A percentile compares a stretch with the other conserved stretches of the same genome.
Evolutionary conservation across 208 protist genomes (phyloP).

Genomic region (Trypanosoma lewisi): DNA sequence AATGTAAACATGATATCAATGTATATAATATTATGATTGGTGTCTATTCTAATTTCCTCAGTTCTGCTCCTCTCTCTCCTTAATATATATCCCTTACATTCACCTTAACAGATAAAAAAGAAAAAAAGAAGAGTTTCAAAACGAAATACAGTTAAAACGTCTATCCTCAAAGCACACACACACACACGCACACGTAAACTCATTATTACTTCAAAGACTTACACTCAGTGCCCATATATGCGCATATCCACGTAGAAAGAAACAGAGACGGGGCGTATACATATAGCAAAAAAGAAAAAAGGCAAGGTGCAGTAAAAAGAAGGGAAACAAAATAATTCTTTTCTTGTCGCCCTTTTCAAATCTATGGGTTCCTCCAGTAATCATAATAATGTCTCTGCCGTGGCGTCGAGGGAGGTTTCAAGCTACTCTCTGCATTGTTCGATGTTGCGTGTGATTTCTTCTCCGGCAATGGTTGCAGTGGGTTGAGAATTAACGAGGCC

Average conservation of each 20-base stretch:
- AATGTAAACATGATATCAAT: constrained; percentile 53
- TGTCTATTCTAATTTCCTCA: too few species aligned
- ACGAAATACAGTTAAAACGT: too few species aligned
- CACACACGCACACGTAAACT: too few species aligned
- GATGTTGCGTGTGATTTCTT: neutral
- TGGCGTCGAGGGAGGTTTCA: neutral
- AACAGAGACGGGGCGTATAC: neutral
- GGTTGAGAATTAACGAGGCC: constrained; percentile 40
- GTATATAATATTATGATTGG: neutral
- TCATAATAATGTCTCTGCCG: constrained; percentile 15
- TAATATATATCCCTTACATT: neutral
- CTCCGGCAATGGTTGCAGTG: neutral
- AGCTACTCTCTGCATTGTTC: neutral
- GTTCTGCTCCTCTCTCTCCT: neutral
- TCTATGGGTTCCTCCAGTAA: constrained; percentile 25
- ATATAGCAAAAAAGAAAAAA: constrained; percentile 1
- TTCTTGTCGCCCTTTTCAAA: neutral
- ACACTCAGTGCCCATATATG: too few species aligned
- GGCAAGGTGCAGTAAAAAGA: neutral
- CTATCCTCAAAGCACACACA: too few species aligned
- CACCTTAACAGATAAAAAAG: neutral
- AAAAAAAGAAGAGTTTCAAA: constrained; percentile 1
- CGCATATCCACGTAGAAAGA: too few species aligned
- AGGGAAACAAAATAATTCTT: neutral
- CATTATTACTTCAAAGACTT: too few species aligned